Evolutionary conservation across 495 filamentous ascomycete genomes (phyloP), one percentile per base, ranked within the genome.

Genomic region (Hypoxylon cercidicola): DNA sequence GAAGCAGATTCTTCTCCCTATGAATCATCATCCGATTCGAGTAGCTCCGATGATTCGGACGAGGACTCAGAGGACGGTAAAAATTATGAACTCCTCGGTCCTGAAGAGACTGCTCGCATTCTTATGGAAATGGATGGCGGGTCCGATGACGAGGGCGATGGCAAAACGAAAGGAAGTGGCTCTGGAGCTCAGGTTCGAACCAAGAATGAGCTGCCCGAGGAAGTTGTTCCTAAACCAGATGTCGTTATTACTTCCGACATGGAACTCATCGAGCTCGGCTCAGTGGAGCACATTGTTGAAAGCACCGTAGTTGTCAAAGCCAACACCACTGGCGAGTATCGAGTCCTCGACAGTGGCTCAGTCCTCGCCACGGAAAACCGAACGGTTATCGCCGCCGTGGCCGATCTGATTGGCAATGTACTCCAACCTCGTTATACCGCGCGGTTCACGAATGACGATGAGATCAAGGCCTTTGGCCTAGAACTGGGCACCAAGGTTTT

Each of bases 341-440:
- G 88, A 71, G 93, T 97, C 0, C 81, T 97, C 10, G 91, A 97
- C 52, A 84, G 79, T 10, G 91, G 90, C 25, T 96, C 94, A 0
- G 80, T 96, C 13, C 84, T 99, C 2, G 96, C 92, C 74, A 82
- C 88, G n/a, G 87, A 85, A 64, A 85, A 95, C 66, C 81, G 92
- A 35, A 83, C 79, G 23, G 81, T 96, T 10, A 80, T 97, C 58
- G 95, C 94, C 20, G 87, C 87, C 18, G 82, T 99, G 4, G 79
- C 87, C 5, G 95, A 98, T 64, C 90, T 89, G 1, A 71, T 98
- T 11, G 95, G 93, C 34, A 81, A 88, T 64, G 92, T 97, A 1
- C 84, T 89, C 61, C 87, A 91, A 64, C 95, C 95, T 0, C 74
- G 90, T 19, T 99, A 97, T 73, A 87, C 88, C 0, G 84, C 97